Conservation (phyloP, 805 yeast genomes). For the Barnettozyma sp. region DNA sequence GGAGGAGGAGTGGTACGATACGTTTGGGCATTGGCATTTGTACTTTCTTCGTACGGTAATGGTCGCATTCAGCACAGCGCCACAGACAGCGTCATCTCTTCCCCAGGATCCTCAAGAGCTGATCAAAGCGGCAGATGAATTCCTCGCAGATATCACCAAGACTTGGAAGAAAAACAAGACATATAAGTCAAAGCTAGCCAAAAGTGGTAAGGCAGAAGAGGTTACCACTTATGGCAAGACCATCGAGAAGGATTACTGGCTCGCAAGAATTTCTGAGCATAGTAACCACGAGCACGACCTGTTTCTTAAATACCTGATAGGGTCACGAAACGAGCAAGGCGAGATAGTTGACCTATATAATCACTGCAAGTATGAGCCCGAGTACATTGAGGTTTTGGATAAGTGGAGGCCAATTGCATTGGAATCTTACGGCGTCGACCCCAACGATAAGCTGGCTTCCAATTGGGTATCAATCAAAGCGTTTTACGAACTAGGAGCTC, state of each 20-base stretch:
- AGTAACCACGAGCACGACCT: constrained; percentile 19
- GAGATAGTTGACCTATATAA: constrained; percentile 22
- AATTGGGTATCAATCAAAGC: constrained; percentile 28
- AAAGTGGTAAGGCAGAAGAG: constrained; percentile 19
- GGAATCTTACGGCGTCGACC: constrained; percentile 17
- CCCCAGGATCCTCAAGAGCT: constrained; percentile 18
- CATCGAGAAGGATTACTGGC: constrained; percentile 28
- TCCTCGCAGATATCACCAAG: constrained; percentile 19
- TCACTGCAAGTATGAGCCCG: constrained; percentile 28
- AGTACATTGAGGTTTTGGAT: constrained; percentile 30
- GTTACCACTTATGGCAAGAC: constrained; percentile 29
- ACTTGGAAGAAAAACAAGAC: constrained; percentile 30
- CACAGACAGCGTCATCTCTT: constrained; percentile 11
- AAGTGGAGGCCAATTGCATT: constrained; percentile 22
- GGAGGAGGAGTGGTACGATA: neutral
- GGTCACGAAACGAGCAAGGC: constrained; percentile 19
- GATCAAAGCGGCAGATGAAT: constrained; percentile 21
- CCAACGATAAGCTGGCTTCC: too few relatives aligned
- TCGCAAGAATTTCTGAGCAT: constrained; percentile 27
- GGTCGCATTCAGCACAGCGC: constrained; percentile 14
- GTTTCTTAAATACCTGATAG: constrained; percentile 26
- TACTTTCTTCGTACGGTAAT: neutral
- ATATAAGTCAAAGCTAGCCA: constrained; percentile 24
- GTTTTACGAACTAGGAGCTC: constrained; percentile 32
- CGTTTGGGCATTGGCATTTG: neutral